These are phyloP conservation scores for Serendipita indica DNA, from an alignment of 768 basidiomycete species.

Conservation along the genomic window DNA sequence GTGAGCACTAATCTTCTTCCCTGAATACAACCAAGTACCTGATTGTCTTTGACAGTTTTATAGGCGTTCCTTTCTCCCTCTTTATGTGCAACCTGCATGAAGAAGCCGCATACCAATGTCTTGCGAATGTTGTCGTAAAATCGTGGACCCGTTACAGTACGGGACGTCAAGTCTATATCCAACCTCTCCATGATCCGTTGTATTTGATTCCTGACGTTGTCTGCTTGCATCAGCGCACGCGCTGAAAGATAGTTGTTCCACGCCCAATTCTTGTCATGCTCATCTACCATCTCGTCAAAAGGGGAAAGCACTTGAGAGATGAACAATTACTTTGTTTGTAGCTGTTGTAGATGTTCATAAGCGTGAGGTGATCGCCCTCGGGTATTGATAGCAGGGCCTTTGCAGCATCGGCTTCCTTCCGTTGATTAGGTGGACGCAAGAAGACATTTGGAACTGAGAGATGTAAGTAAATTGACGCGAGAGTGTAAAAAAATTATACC, in stretches of 20 bases:
- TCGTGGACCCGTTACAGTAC: constrained; percentile 48
- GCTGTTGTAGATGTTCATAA: constrained; percentile 91
- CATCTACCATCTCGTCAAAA: constrained; percentile 32
- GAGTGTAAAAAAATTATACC: constrained; percentile 32
- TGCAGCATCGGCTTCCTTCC: constrained; percentile 84
- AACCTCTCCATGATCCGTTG: constrained; percentile 83
- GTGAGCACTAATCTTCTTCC: constrained; percentile 13
- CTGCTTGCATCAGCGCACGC: constrained; percentile 75
- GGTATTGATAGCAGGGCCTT: constrained; percentile 81
- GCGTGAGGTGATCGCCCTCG: constrained; percentile 89
- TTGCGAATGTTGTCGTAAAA: constrained; percentile 62
- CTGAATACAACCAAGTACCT: constrained; percentile 30
- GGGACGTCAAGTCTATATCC: constrained; percentile 61
- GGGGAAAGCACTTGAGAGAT: neutral
- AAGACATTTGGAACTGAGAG: constrained; percentile 78
- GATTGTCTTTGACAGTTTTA: constrained; percentile 87
- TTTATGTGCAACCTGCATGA: constrained; percentile 96
- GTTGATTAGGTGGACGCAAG: constrained; percentile 73
- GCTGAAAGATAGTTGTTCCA: constrained; percentile 80
- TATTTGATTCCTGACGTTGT: constrained; percentile 83
- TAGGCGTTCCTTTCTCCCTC: constrained; percentile 84
- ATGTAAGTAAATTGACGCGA: neutral
- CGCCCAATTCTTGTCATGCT: constrained; percentile 71
- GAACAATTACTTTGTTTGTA: constrained; percentile 57
- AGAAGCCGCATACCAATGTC: constrained; percentile 83